Percentiles rank a stretch among this genome's conserved stretches.
Conservation (phyloP, 805 yeast species). For the Ogataea nonfermentans region DNA sequence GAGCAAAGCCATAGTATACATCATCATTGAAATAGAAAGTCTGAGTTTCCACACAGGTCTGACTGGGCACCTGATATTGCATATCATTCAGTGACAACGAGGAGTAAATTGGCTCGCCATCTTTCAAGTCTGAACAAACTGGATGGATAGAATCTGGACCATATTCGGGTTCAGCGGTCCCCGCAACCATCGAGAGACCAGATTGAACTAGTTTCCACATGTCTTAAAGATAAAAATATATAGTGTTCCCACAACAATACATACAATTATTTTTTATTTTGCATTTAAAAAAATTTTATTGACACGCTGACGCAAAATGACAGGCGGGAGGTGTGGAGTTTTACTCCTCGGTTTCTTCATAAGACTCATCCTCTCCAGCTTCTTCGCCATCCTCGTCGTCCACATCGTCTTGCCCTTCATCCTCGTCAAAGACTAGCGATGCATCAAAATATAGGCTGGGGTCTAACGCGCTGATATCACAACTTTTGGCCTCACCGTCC, state of each 20-base stretch:
- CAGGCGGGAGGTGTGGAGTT: conserved; percentile 1
- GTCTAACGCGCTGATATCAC: conserved; percentile 78
- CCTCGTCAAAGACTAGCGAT: conserved; percentile 35
- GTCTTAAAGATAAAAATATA: not conserved
- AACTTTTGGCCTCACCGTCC: conserved; percentile 77
- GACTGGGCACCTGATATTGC: conserved; percentile 68
- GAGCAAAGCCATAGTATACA: conserved; percentile 83
- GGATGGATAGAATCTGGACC: conserved; percentile 91
- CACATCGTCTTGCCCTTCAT: conserved; percentile 29
- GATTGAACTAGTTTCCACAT: conserved; percentile 38
- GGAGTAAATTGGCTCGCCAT: conserved; percentile 55
- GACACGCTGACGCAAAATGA: conserved; percentile 1
- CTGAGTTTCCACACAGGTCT: conserved; percentile 93
- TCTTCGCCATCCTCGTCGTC: conserved; percentile 27
- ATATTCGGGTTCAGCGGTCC: conserved; percentile 96
- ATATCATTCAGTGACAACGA: conserved; percentile 66
- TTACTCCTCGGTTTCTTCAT: conserved; percentile 4
- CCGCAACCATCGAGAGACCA: conserved; percentile 83
- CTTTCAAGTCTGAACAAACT: conserved; percentile 53
- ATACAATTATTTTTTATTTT: conserved; percentile 1
- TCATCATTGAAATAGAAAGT: conserved; percentile 76
- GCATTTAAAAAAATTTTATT: conserved; percentile 7
- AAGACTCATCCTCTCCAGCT: conserved; percentile 12
- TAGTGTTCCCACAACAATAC: conserved; percentile 7
- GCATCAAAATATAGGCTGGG: conserved; percentile 89